Conservation (phyloP, 176 grass and related monocot species). For the Carex cristatella region DNA sequence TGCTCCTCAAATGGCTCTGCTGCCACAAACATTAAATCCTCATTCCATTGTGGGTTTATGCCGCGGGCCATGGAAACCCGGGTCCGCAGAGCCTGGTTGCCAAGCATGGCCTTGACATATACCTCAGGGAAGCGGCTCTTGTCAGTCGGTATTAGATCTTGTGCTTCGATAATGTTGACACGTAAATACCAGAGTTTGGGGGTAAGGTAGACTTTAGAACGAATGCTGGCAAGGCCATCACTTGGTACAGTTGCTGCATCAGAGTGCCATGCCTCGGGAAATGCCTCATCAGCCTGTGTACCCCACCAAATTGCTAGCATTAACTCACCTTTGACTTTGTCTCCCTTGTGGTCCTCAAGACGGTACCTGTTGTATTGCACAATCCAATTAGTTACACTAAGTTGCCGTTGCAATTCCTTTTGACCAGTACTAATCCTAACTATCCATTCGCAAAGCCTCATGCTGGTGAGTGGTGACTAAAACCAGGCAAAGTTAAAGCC, state of each 20-base stretch:
- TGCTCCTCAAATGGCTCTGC: constrained; percentile 63
- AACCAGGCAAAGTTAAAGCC: neutral
- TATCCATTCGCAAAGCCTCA: neutral
- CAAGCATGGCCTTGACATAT: constrained; percentile 47
- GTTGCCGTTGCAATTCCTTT: too few relatives aligned
- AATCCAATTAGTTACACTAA: neutral
- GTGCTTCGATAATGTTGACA: constrained; percentile 55
- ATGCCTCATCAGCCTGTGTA: constrained; percentile 50
- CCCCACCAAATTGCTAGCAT: constrained; percentile 65
- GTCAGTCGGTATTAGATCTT: constrained; percentile 45
- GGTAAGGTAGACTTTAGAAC: constrained; percentile 63
- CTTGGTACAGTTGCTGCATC: constrained; percentile 48
- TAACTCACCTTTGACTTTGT: constrained; percentile 44
- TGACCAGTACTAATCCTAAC: neutral
- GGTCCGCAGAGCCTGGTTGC: constrained; percentile 42
- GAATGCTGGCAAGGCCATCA: constrained; percentile 44
- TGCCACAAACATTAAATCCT: constrained; percentile 68
- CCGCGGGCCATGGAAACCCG: constrained; percentile 30
- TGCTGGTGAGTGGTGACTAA: neutral
- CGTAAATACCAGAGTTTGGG: constrained; percentile 68
- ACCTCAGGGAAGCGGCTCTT: constrained; percentile 39
- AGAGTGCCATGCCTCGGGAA: constrained; percentile 65
- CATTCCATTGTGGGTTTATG: constrained; percentile 57
- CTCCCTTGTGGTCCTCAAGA: constrained; percentile 40
- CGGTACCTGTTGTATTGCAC: constrained; percentile 19